Evolutionary conservation across 768 basidiomycete species (phyloP), one percentile per base, ranked within the genome.

Genomic region (Lactarius evosmus): DNA sequence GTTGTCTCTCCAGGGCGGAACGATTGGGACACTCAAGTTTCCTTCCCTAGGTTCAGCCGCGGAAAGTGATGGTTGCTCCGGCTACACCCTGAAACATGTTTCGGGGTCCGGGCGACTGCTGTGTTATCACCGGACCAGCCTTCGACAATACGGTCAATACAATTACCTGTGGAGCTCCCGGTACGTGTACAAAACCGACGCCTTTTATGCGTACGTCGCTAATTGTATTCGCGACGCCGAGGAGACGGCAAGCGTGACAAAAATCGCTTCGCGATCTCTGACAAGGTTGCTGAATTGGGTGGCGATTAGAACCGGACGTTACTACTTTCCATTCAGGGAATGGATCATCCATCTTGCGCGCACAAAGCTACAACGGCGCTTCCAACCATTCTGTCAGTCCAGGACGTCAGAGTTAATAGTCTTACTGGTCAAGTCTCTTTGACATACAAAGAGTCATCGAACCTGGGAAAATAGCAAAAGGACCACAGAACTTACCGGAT

Each of bases 261-360:
- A 25, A 25, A 25, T 55, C 36, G 22, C 9, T 29, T 17, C 41
- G 22, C 46, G 29, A 17, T 11, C 22, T 27, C 60, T 5, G 40
- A 56, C 8, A 49, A 46, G 8, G 50, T 16, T 27, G 51, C 44
- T 29, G 62, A 67, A 46, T 34, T 50, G 16, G 66, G 61, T 19
- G 58, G 40, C n/a, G 52, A 27, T n/a, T 16, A 38, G 6, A 34
- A 44, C 11, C 54, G 25, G 33, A 50, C 52, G 1, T 51, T 67
- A 12, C 8, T 50, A 4, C 41, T 68, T 0, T 60, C 61, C 22
- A 56, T 67, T 29, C 36, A 58, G 34, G 67, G 67, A 9, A 63
- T 67, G 66, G 58, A 68, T n/a, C 67, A 59, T 56, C 59, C 66
- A 14, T 57, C 66, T 9, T 68, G 67, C 46, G 56, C 54, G 22